Evolutionary conservation across 1,284 basidiomycete genomes (phyloP).

Genomic region (Puccinia horiana): DNA sequence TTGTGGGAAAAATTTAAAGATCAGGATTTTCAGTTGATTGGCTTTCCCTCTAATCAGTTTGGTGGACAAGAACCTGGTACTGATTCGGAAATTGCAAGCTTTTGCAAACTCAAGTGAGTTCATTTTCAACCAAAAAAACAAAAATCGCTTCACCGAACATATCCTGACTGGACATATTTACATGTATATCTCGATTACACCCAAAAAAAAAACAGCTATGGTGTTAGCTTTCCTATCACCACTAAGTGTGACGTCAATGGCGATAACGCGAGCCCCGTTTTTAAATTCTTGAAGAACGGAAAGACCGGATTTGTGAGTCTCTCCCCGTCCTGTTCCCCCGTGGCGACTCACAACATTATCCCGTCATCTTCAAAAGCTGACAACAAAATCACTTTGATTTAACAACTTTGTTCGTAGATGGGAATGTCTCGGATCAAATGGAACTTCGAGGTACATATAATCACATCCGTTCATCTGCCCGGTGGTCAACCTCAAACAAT

Average conservation of each 20-base stretch:
- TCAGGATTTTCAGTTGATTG: conserved; percentile 33
- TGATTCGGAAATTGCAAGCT: conserved; percentile 30
- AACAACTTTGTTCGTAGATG: not conserved
- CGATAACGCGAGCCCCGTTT: conserved; percentile 16
- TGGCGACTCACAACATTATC: not conserved
- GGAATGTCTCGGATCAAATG: conserved; percentile 45
- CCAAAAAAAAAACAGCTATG: conserved; percentile 11
- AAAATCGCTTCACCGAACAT: too few species aligned
- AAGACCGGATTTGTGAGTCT: conserved; percentile 35
- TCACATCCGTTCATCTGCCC: not conserved
- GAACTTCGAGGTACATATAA: conserved; percentile 45
- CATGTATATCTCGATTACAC: too few species aligned
- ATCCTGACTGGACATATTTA: too few species aligned
- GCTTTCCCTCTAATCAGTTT: conserved; percentile 47
- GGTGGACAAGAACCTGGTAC: conserved; percentile 42
- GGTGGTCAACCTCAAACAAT: not conserved
- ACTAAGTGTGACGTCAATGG: conserved; percentile 47
- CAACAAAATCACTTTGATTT: not conserved
- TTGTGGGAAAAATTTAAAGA: conserved; percentile 44
- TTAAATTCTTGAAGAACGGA: conserved; percentile 35
- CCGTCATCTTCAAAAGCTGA: not conserved
- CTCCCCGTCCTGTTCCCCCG: too few species aligned
- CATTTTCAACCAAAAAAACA: not conserved
- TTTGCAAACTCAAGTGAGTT: conserved; percentile 37
- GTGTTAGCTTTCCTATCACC: conserved; percentile 26